Evolutionary conservation across 2,329 filamentous ascomycete genomes (phyloP).

Genomic region (Elsinoe ampelina): DNA sequence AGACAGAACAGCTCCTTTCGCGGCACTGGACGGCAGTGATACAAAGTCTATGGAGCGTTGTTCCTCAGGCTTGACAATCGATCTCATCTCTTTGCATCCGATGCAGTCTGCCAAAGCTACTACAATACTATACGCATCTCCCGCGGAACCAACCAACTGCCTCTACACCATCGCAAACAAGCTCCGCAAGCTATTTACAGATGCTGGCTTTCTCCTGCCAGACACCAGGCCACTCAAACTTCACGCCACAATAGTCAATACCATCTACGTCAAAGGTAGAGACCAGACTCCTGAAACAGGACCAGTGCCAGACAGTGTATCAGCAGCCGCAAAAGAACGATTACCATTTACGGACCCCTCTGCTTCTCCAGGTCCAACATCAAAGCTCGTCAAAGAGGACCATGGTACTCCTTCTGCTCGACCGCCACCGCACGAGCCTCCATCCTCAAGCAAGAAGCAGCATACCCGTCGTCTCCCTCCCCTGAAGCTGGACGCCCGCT

Average conservation of each 20-base stretch:
- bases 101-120: slow-evolving; percentile 53
- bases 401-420: background rate
- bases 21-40: background rate
- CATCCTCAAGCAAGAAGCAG: slow-evolving; percentile 24
- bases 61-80: slow-evolving; percentile 21
- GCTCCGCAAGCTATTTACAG: slow-evolving; percentile 47
- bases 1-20: background rate
- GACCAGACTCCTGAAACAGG: slow-evolving; percentile 17
- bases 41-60: slow-evolving; percentile 19
- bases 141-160: slow-evolving; percentile 43
- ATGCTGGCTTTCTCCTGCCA: slow-evolving; percentile 46
- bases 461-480: slow-evolving; percentile 24
- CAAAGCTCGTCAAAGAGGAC: no score
- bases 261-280: slow-evolving; percentile 57
- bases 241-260: slow-evolving; percentile 82
- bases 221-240: slow-evolving; percentile 59
- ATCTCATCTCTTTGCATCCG: slow-evolving; percentile 43
- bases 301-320: slow-evolving; percentile 14
- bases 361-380: no score
- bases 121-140: slow-evolving; percentile 57
- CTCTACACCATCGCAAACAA: slow-evolving; percentile 50
- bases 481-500: slow-evolving; percentile 34
- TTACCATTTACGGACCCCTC: no score
- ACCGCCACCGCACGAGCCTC: background rate
- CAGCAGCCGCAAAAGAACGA: background rate